Evolutionary conservation across 2,329 filamentous ascomycete genomes (phyloP).

Genomic region (Clonostachys rosea): DNA sequence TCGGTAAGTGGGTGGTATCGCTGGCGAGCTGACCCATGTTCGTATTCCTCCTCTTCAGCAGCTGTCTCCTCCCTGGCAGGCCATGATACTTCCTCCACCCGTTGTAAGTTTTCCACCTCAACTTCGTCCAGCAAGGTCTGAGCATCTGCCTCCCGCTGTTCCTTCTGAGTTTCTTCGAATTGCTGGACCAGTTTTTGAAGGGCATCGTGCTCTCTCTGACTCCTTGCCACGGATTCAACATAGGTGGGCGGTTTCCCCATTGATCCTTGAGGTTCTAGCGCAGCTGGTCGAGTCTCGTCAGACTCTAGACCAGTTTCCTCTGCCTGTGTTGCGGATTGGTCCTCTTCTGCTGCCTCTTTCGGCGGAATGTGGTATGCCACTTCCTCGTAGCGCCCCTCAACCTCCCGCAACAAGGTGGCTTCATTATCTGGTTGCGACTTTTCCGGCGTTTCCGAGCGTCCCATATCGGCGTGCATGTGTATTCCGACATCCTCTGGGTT

Average conservation of each 20-base stretch:
- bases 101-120: constrained; percentile 12
- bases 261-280: neutral
- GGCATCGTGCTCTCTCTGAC: constrained; percentile 48
- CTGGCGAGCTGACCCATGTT: constrained; percentile 21
- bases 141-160: constrained; percentile 19
- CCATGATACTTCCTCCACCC: constrained; percentile 2
- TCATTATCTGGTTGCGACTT: constrained; percentile 17
- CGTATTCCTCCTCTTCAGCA: constrained; percentile 23
- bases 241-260: constrained; percentile 24
- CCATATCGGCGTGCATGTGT: constrained; percentile 31
- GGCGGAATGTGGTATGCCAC: constrained; percentile 38
- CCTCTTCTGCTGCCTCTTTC: constrained; percentile 3
- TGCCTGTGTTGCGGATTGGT: constrained; percentile 7
- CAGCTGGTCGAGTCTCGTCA: constrained; percentile 4
- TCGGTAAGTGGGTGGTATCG: constrained; percentile 72
- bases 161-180: constrained; percentile 42
- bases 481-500: constrained; percentile 54
- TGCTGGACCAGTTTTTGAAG: constrained; percentile 52
- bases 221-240: constrained; percentile 44
- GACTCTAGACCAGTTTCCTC: constrained; percentile 6
- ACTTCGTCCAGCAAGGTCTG: constrained; percentile 17
- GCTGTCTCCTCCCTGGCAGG: constrained; percentile 21
- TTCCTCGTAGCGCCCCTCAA: constrained; percentile 57
- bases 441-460: neutral
- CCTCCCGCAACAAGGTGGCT: constrained; percentile 46